These are phyloP conservation scores for Albophoma yamanashiensis DNA, from an alignment of 2,329 filamentous ascomycete species.

Conservation along the genomic window DNA sequence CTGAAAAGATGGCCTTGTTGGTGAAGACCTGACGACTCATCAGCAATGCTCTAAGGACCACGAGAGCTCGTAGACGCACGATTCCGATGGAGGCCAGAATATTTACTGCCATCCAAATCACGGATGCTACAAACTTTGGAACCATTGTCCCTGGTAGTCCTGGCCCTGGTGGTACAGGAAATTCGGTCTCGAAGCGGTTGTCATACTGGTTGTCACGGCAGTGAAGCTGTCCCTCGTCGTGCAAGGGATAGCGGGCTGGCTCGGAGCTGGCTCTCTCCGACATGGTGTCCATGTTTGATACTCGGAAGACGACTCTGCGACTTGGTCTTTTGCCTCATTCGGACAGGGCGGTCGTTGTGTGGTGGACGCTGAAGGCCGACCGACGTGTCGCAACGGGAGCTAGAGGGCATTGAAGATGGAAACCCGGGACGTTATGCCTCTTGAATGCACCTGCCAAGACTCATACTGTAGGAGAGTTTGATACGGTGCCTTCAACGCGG, in stretches of 20 bases:
- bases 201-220: not conserved
- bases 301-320: not conserved
- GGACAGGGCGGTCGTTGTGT: not conserved
- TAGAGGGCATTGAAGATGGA: not conserved
- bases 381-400: not conserved
- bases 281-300: not conserved
- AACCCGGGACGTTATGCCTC: not conserved
- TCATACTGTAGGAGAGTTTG: not conserved
- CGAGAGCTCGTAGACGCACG: slow-evolving; percentile 24
- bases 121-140: not conserved
- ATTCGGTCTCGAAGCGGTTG: not conserved
- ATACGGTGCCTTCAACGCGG: not conserved
- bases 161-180: not conserved
- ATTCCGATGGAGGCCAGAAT: slow-evolving; percentile 53
- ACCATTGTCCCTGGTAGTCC: not conserved
- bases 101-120: slow-evolving; percentile 50
- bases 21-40: slow-evolving; percentile 46
- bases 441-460: not conserved
- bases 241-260: not conserved
- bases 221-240: not conserved
- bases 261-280: not conserved
- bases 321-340: not conserved
- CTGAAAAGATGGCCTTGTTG: slow-evolving; percentile 60
- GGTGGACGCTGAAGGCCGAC: not conserved
- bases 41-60: slow-evolving; percentile 3